Evolutionary conservation across 805 yeast genomes (phyloP).

Genomic region (Saturnispora silvae): DNA sequence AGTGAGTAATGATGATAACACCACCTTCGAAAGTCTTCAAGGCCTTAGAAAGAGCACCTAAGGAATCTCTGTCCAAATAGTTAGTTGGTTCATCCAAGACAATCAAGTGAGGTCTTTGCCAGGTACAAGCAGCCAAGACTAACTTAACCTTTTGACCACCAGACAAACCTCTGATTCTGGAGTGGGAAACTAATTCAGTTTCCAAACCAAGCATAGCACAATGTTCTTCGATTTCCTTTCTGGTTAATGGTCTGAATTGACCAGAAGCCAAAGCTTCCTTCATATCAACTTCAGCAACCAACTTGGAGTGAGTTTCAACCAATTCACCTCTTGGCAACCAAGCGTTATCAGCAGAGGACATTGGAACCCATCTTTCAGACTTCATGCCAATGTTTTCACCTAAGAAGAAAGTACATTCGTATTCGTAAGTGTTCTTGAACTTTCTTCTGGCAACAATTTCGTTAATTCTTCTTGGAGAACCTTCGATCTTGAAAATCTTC

Average conservation of each 20-base stretch:
- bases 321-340: constrained; percentile 99
- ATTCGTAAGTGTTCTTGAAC: constrained; percentile 99
- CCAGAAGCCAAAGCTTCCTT: constrained; percentile 99
- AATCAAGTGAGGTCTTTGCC: constrained; percentile 99
- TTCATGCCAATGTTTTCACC: constrained; percentile 99
- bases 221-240: constrained; percentile 99
- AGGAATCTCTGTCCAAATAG: constrained; percentile 97
- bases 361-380: constrained; percentile 98
- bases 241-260: constrained; percentile 99
- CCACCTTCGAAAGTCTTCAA: constrained; percentile 99
- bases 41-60: constrained; percentile 99
- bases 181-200: constrained; percentile 98
- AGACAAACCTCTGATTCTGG: constrained; percentile 99
- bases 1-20: constrained; percentile 98
- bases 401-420: constrained; percentile 93
- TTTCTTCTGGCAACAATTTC: constrained; percentile 95
- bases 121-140: constrained; percentile 99
- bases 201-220: constrained; percentile 98
- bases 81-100: constrained; percentile 99
- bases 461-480: constrained; percentile 94
- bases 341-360: constrained; percentile 99
- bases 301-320: constrained; percentile 93
- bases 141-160: constrained; percentile 99
- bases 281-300: constrained; percentile 99
- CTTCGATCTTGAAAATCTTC: constrained; percentile 98